Conservation (phyloP, 192 early-diverging fungal genomes). For the Coemansia sp. region DNA sequence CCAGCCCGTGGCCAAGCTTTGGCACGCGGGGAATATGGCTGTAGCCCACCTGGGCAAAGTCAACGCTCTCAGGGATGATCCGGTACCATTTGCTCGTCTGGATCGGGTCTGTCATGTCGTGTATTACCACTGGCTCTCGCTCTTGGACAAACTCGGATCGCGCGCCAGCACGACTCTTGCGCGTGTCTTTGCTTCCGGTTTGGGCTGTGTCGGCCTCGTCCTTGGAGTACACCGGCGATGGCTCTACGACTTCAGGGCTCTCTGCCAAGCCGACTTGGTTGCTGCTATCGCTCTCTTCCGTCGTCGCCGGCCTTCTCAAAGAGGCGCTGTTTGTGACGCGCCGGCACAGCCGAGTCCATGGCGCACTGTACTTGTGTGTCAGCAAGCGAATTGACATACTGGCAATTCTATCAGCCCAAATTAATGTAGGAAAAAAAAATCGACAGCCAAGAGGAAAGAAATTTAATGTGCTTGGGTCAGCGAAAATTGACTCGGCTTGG, state of each 20-base stretch:
- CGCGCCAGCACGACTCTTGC: constrained; percentile 11
- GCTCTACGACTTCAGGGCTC: background rate
- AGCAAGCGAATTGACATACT: constrained; percentile 11
- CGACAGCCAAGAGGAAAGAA: background rate
- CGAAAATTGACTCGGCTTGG: background rate
- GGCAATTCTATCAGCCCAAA: background rate
- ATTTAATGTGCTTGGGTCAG: background rate
- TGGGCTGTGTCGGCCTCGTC: constrained; percentile 17
- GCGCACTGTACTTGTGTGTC: background rate
- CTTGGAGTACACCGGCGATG: constrained; percentile 35
- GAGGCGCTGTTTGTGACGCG: background rate
- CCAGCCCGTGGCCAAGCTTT: constrained; percentile 44
- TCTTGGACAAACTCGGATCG: constrained; percentile 25
- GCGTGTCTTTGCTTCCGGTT: background rate
- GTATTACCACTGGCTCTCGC: constrained; percentile 46
- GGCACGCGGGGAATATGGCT: constrained; percentile 48
- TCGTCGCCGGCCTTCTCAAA: background rate
- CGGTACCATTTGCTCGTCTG: constrained; percentile 48
- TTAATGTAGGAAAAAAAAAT: background rate
- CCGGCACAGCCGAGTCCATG: constrained; percentile 1
- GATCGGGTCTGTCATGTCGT: constrained; percentile 26
- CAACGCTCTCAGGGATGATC: constrained; percentile 14
- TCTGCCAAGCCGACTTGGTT: constrained; percentile 1
- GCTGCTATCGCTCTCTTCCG: background rate
- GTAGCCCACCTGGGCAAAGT: constrained; percentile 18